Percentiles rank a stretch among this genome's conserved stretches.
These are phyloP conservation scores for Chaetomiaceae sp. DNA, from an alignment of 2,329 filamentous ascomycete species.

Conservation along the genomic window DNA sequence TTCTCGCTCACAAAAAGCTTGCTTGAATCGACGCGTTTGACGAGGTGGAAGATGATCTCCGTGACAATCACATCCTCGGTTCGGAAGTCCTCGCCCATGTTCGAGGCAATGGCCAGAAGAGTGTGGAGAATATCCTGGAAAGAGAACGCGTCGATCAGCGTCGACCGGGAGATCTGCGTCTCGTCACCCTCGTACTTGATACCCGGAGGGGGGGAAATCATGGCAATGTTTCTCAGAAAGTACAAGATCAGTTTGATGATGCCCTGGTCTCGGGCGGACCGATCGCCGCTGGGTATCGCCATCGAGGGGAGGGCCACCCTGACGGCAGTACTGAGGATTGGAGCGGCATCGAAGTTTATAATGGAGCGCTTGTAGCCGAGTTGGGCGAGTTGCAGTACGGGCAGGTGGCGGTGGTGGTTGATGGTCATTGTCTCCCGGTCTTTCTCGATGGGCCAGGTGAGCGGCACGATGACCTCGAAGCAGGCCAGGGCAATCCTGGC, in stretches of 20 bases:
- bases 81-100: conserved; percentile 89
- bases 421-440: conserved; percentile 77
- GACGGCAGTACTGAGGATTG: conserved; percentile 75
- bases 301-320: conserved; percentile 81
- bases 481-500: conserved; percentile 78
- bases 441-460: conserved; percentile 90
- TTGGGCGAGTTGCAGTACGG: conserved; percentile 83
- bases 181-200: conserved; percentile 82
- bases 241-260: conserved; percentile 89
- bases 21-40: conserved; percentile 81
- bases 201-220: conserved; percentile 71
- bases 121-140: conserved; percentile 86
- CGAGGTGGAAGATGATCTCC: conserved; percentile 86
- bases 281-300: conserved; percentile 70
- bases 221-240: conserved; percentile 81
- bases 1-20: conserved; percentile 81
- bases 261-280: conserved; percentile 76
- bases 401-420: conserved; percentile 88
- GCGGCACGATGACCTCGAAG: conserved; percentile 81
- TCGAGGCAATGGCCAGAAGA: conserved; percentile 81
- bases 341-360: conserved; percentile 73
- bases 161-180: conserved; percentile 79
- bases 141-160: conserved; percentile 83
- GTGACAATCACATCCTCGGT: conserved; percentile 84
- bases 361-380: conserved; percentile 85